Evolutionary conservation across 495 filamentous ascomycete species (phyloP), one percentile per base, ranked within the genome.

Genomic region (Pyronema omphalodes): DNA sequence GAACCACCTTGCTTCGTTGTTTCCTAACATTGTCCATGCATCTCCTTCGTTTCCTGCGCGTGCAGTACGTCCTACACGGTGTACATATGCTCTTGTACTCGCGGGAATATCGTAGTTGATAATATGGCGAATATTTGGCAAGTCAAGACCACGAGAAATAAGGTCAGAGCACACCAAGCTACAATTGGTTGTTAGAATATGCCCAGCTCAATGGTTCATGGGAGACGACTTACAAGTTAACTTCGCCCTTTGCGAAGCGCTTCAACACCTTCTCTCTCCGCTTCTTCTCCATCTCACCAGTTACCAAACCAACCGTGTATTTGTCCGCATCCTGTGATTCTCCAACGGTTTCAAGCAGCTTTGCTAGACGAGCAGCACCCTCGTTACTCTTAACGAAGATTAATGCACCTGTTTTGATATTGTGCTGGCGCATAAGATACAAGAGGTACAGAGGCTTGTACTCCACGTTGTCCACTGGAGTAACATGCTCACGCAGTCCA

Each of bases 71-170:
- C 91, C 91, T 1, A 88, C 85, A 18, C 91, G 85, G 69, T 98
- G 91, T 17, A 98, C 82, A 58, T 98, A 98, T 6, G 82, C 78
- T 4, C 88, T 86, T 6, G 82, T 80, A 0, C 85, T 88, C 37
- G 78, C 86, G 1, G 91, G 93, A 45, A 95, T 82, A 65, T 98
- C 91, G 69, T 95, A 98, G 68, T 96, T 98, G 60, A 96, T 71
- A 9, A 96, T 86, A 58, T 93, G 83, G 19, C 78, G 78, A 19
- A 96, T 72, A 19, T 78, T 75, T 0, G 74, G 74, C 1, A 94
- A 71, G 64, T 98, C 91, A n/a, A 98, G 78, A 61, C 91, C 91
- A 44, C 93, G 84, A 0, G 89, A 83, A 1, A 89, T 87, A 19
- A 89, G 81, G 63, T 98, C 91, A 0, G 91, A 91, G 7, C 89